phyloP scores from a whole-genome alignment of 2,329 filamentous ascomycete genomes.

The Plectosphaerella sp. region DNA sequence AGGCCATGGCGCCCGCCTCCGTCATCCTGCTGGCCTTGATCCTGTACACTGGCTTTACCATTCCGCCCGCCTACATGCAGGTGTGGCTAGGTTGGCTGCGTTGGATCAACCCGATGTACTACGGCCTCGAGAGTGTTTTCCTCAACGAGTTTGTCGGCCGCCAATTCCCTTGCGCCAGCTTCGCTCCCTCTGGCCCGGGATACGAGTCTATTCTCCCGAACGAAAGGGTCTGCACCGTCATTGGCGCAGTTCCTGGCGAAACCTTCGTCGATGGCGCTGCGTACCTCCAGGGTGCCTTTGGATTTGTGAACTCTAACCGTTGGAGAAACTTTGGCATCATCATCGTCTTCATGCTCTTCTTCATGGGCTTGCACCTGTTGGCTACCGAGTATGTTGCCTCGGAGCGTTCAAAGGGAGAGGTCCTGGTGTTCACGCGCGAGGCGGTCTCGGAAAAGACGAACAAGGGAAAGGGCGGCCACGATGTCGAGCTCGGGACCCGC shows the following conservation, averaged over 20 bases:
- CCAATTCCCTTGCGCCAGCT: conserved; percentile 7
- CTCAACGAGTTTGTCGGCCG: conserved; percentile 58
- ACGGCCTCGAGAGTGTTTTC: conserved; percentile 63
- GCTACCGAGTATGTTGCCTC: conserved; percentile 6
- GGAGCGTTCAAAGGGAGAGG: conserved; percentile 4
- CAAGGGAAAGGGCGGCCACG: conserved; percentile 26
- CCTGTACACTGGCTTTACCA: conserved; percentile 41
- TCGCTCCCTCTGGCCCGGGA: neutral
- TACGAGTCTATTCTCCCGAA: neutral
- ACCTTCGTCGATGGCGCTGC: neutral
- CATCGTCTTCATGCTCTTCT: conserved; percentile 40
- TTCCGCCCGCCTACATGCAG: conserved; percentile 30
- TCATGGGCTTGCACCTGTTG: conserved; percentile 27
- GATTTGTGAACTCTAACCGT: conserved; percentile 2
- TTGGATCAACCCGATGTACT: conserved; percentile 45
- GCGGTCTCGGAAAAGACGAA: neutral
- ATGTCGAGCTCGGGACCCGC: conserved; percentile 11
- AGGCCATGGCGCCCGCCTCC: conserved; percentile 46
- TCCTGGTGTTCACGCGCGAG: conserved; percentile 19
- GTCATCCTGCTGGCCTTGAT: conserved; percentile 45
- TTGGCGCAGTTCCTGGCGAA: neutral
- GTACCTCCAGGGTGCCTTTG: neutral
- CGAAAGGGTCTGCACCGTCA: neutral
- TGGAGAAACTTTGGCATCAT: conserved; percentile 53
- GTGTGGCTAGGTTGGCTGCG: conserved; percentile 49